Base-by-base conservation (phyloP, 2,329 filamentous ascomycete genomes). In the Ceratocystis ficicola region DNA sequence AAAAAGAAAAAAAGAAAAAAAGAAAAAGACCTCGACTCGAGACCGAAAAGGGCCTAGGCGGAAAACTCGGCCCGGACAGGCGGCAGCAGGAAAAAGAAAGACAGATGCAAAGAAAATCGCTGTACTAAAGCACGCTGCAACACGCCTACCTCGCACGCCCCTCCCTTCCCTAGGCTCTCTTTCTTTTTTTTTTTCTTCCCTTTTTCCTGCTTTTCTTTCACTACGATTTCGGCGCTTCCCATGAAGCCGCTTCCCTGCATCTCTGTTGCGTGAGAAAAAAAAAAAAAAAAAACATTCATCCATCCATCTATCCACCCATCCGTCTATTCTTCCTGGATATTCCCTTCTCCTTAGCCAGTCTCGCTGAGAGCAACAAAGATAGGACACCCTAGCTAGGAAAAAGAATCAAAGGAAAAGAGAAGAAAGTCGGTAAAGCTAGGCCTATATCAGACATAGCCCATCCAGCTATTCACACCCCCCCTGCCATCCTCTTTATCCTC, bases 31-130 rank as follows among this genome's bases (percentile, higher is more conserved):
- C 17, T 5, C 10, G 22, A 20, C 17, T 5, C 10, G 22, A 20
- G 20, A 41, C 30, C 20, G 10, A 44, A 61, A 61, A 61, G 22
- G n/a, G n/a, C 10, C 30, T 44, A 61, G n/a, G 30, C 57, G 28
- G 57, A 15, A 62, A 44, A 46, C 15, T 62, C 36, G 36, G 32
- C 32, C 32, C 36, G 36, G 36, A 28, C 36, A 44, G 36, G 62
- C 44, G 28, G 44, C 25, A 50, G 62, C 22, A 52, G 36, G 28
- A 10, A 59, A 59, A 36, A 25, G 55, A 20, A 59, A 8, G 22
- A 57, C 52, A 30, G 28, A 59, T 59, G 25, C 55, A 59, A 22
- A 5, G 48, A 25, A 59, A 59, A 59, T 59, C 55, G 32, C 20
- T 25, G 48, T 15, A 22, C 10, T 6, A 52, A 41, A 52, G 48